Conservation (phyloP, 257 asterid genomes). For the Nicotiana paniculata region DNA sequence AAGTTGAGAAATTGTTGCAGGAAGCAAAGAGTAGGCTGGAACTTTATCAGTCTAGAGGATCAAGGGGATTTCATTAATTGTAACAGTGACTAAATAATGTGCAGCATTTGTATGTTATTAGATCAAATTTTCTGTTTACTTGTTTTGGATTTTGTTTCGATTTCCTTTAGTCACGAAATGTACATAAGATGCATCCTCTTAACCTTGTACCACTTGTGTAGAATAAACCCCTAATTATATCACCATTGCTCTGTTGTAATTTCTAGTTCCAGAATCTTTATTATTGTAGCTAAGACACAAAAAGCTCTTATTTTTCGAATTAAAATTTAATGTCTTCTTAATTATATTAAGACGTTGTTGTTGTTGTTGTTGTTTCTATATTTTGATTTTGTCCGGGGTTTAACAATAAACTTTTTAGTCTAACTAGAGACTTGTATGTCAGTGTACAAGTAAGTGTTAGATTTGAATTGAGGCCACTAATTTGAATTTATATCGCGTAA, state of each 20-base stretch:
- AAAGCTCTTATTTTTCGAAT: background rate
- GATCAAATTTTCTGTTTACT: background rate
- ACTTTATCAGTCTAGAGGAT: conserved; percentile 62
- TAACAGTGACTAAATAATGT: background rate
- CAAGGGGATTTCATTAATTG: conserved; percentile 44
- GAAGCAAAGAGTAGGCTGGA: conserved; percentile 58
- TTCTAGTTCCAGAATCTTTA: background rate
- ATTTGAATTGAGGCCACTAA: too few species aligned
- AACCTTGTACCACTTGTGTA: background rate
- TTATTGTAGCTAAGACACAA: background rate
- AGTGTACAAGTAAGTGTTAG: too few species aligned
- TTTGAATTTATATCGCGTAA: too few species aligned
- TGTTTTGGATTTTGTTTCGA: background rate
- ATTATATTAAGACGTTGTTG: too few species aligned
- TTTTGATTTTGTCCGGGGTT: too few species aligned
- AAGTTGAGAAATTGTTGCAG: conserved; percentile 35
- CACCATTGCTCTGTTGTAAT: background rate
- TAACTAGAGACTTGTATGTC: too few species aligned
- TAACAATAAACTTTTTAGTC: too few species aligned
- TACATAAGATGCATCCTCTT: background rate
- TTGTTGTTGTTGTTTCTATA: too few species aligned
- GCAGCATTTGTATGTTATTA: background rate
- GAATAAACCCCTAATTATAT: background rate
- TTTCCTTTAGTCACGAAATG: background rate
- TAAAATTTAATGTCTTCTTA: too few species aligned